A percentile compares a stretch with the other conserved stretches of the same genome.
Evolutionary conservation across 257 asterid species (phyloP).

Genomic region (Plantago ovata): DNA sequence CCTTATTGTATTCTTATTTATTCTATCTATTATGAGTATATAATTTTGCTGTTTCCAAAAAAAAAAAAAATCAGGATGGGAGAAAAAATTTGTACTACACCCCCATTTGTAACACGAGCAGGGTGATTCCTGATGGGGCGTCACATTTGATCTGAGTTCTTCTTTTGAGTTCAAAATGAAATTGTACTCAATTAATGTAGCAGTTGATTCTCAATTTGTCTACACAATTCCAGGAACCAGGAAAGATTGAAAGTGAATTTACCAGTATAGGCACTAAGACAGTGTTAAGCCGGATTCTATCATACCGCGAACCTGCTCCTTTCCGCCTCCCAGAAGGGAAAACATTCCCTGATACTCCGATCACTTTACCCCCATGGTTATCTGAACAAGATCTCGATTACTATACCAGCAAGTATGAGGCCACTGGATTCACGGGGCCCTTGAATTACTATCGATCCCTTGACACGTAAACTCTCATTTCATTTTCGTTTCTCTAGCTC

Average conservation of each 20-base stretch:
- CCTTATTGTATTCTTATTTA: too few relatives aligned
- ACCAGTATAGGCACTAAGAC: slow-evolving; percentile 39
- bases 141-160: too few relatives aligned
- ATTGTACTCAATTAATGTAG: not conserved
- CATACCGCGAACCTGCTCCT: slow-evolving; percentile 47
- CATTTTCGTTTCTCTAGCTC: not conserved
- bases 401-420: slow-evolving; percentile 44
- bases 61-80: too few relatives aligned
- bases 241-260: slow-evolving; percentile 57
- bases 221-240: slow-evolving; percentile 47
- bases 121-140: too few relatives aligned
- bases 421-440: slow-evolving; percentile 61
- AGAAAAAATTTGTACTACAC: too few relatives aligned
- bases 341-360: slow-evolving; percentile 30
- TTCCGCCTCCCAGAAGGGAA: slow-evolving; percentile 45
- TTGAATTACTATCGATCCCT: slow-evolving; percentile 62
- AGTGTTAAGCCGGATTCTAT: slow-evolving; percentile 36
- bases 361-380: slow-evolving; percentile 50
- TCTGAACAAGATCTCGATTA: slow-evolving; percentile 46
- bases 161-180: not conserved
- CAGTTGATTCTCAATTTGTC: not conserved
- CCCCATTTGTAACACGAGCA: too few relatives aligned
- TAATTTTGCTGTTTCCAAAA: too few relatives aligned
- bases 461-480: slow-evolving; percentile 38
- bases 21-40: too few relatives aligned